These are phyloP conservation scores for Globisporangium paddicum DNA, from an alignment of 352 stramenopile species.

Conservation along the genomic window DNA sequence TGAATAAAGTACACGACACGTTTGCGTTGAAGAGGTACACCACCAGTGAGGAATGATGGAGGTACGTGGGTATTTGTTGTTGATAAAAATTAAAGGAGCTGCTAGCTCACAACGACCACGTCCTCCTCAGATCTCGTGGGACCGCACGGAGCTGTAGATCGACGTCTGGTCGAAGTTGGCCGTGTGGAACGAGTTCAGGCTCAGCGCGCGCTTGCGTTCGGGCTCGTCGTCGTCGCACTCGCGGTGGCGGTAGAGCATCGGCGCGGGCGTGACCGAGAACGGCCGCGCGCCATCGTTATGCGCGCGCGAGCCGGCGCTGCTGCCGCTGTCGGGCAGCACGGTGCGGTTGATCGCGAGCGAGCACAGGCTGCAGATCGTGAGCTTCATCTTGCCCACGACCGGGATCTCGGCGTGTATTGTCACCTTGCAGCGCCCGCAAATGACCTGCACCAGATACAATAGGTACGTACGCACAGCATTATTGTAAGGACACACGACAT, in stretches of 20 bases:
- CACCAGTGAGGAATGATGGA: no score
- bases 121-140: slow-evolving; percentile 24
- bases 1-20: no score
- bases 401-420: slow-evolving; percentile 78
- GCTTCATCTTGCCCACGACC: slow-evolving; percentile 82
- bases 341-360: slow-evolving; percentile 73
- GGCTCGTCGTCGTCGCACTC: slow-evolving; percentile 19
- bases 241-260: slow-evolving; percentile 23
- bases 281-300: slow-evolving; percentile 28
- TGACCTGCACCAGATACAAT: slow-evolving; percentile 28
- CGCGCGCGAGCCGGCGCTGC: slow-evolving; percentile 20
- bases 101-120: not conserved
- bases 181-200: slow-evolving; percentile 77
- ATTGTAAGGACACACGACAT: not conserved
- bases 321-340: slow-evolving; percentile 42
- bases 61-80: no score
- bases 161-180: slow-evolving; percentile 76
- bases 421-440: slow-evolving; percentile 68
- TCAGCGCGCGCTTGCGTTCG: slow-evolving; percentile 43
- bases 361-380: slow-evolving; percentile 80
- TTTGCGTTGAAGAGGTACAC: no score
- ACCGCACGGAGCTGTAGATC: slow-evolving; percentile 35
- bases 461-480: not conserved
- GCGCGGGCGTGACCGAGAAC: slow-evolving; percentile 36
- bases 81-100: no score